Evolutionary conservation across 1,139 yeast species (phyloP).

Genomic region (Suhomyces terraborum): DNA sequence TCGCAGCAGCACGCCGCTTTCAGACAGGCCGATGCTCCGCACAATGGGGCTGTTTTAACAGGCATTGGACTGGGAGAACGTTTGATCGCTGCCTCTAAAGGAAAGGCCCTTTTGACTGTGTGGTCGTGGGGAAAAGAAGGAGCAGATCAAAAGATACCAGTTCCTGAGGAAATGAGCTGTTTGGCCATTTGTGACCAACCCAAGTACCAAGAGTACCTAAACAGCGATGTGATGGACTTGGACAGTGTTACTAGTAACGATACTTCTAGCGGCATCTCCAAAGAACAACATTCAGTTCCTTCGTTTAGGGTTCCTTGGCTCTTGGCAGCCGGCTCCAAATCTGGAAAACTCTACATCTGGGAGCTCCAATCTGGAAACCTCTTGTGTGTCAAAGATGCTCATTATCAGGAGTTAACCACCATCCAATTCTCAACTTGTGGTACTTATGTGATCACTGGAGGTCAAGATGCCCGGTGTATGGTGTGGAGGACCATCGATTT

Average conservation of each 20-base stretch:
- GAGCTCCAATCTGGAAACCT: constrained; percentile 79
- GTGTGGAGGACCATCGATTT: constrained; percentile 75
- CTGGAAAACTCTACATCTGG: constrained; percentile 85
- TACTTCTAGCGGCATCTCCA: no score
- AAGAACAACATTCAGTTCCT: constrained; percentile 21
- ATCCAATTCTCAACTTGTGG: constrained; percentile 67
- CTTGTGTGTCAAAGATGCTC: constrained; percentile 74
- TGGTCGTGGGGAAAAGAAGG: constrained; percentile 80
- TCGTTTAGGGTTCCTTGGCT: constrained; percentile 62
- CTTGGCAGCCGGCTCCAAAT: constrained; percentile 66
- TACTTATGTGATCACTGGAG: constrained; percentile 69
- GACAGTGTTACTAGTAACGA: no score
- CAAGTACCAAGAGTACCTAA: constrained; percentile 9
- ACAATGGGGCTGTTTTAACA: constrained; percentile 48
- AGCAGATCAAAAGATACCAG: constrained; percentile 78
- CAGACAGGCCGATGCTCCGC: constrained; percentile 55
- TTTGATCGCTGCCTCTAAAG: constrained; percentile 62
- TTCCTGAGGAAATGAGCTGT: constrained; percentile 77
- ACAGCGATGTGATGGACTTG: no score
- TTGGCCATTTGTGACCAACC: constrained; percentile 52
- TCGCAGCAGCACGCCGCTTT: constrained; percentile 52
- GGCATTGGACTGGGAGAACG: constrained; percentile 48
- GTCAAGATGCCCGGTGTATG: constrained; percentile 76
- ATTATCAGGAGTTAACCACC: constrained; percentile 73
- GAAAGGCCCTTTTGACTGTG: constrained; percentile 73